Conservation (phyloP, 2,329 filamentous ascomycete species). For the Colletotrichum karsti region DNA sequence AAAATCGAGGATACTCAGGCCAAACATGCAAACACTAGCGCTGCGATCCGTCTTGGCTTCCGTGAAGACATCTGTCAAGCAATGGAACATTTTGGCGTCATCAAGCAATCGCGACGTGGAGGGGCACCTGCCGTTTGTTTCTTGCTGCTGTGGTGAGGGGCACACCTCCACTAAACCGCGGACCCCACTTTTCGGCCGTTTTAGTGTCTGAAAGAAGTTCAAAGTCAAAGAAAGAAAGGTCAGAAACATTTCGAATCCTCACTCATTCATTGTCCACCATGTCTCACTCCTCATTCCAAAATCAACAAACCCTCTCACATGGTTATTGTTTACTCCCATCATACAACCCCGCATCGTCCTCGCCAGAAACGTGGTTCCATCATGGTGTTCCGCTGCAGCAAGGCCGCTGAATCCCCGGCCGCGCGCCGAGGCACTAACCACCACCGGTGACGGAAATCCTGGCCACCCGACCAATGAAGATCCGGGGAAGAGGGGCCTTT, state of each 20-base stretch:
- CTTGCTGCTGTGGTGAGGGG: neutral
- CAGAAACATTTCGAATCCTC: neutral
- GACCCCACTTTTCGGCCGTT: neutral
- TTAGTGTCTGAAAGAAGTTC: too few species aligned
- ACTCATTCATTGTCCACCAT: neutral
- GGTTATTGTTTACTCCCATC: neutral
- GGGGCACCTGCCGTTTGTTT: neutral
- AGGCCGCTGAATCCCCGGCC: neutral
- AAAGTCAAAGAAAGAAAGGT: too few species aligned
- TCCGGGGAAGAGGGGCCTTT: neutral
- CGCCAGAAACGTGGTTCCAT: slow-evolving; percentile 24
- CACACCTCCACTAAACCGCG: neutral
- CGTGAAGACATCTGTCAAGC: neutral
- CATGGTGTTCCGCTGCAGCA: slow-evolving; percentile 7
- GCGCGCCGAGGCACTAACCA: neutral
- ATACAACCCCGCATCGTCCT: slow-evolving; percentile 14
- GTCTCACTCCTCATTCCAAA: neutral
- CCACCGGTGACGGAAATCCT: neutral
- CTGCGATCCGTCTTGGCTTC: slow-evolving; percentile 7
- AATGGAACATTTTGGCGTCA: neutral
- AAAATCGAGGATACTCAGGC: too few species aligned
- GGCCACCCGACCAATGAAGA: slow-evolving; percentile 5
- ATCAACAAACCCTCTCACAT: slow-evolving; percentile 5
- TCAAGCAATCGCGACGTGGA: too few species aligned
- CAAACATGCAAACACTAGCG: neutral